Conservation (phyloP, 441 rosid species). For the Corymbia calophylla region DNA sequence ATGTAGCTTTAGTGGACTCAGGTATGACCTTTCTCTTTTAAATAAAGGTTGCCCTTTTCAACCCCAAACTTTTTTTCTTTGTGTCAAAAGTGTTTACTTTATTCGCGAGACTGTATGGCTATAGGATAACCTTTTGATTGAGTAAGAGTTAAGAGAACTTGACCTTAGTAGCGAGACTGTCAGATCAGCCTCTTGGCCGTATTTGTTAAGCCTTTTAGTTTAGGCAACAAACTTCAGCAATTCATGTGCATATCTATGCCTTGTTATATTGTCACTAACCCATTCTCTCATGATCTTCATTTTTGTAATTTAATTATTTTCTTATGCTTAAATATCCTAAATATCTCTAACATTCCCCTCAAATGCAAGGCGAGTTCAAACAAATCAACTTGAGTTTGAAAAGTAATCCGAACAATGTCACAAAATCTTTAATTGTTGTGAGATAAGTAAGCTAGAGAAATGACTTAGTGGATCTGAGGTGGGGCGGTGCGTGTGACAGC, state of each 20-base stretch:
- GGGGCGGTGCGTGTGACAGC: neutral
- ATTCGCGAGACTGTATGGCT: neutral
- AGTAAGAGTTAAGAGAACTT: neutral
- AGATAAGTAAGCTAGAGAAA: too few species aligned
- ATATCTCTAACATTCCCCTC: neutral
- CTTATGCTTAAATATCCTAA: too few species aligned
- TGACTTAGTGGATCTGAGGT: neutral
- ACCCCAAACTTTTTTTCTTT: too few species aligned
- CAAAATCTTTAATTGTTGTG: neutral
- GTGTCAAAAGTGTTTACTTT: too few species aligned
- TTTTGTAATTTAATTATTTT: too few species aligned
- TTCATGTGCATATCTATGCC: neutral
- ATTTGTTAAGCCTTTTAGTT: neutral
- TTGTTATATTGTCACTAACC: too few species aligned
- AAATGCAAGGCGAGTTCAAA: neutral
- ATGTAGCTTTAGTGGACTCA: too few species aligned
- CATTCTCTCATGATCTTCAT: too few species aligned
- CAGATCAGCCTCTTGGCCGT: neutral
- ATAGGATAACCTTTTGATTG: neutral
- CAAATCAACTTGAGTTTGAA: neutral
- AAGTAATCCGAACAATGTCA: neutral
- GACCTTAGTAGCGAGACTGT: accelerated
- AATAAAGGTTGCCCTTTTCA: too few species aligned
- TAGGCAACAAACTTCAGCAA: neutral
- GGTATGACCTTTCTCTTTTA: too few species aligned